Base-by-base conservation (phyloP, 805 yeast species). In the Saccharomycopsis capsularis region DNA sequence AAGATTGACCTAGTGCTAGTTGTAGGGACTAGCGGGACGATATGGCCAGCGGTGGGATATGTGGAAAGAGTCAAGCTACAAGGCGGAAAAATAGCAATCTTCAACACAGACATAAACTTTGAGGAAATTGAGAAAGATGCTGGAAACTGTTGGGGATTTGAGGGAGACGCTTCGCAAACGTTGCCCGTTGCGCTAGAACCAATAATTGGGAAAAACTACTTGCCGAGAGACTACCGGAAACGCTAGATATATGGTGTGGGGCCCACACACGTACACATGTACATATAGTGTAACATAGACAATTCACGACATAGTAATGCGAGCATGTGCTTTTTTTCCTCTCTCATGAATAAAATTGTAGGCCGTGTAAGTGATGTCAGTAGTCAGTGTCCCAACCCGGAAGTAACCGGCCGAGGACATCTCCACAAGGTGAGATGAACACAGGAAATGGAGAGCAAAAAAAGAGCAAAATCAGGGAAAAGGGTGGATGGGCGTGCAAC, bases 1-100 rank as follows among this genome's bases (percentile, higher is more conserved):
- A 67, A 67, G 34, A 81, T 85, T 21, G 96, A 88, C 58, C 65
- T 89, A 58, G 79, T 87, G 3, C 66, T 88, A 44, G 95, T 89
- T 15, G 77, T 89, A 5, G 96, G 96, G 2, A 86, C 95, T 2
- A 81, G 90, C 29, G 87, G 91, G 3, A 70, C 81, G 0, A 89
- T 85, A 2, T 89, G 95, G 82, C 97, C 97, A 3, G 95, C 95
- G 3, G 88, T 90, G 53, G 86, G 95, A 11, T 89, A 86, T 61
- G 90, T 89, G 22, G 95, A 88, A 53, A 69, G 89, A 54, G 85
- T 86, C 2, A 68, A 68, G 53, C 70, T 70, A 51, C 78, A 78
- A 48, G 95, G 95, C 3, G 95, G 95, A 1, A 79, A 78, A 54
- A 82, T 87, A 18, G 96, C 95, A 1, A 75, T 89, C 0, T 89